Evolutionary conservation across 176 grass and related monocot species (phyloP), one percentile per base, ranked within the genome.

Genomic region (Elaeis guineensis): DNA sequence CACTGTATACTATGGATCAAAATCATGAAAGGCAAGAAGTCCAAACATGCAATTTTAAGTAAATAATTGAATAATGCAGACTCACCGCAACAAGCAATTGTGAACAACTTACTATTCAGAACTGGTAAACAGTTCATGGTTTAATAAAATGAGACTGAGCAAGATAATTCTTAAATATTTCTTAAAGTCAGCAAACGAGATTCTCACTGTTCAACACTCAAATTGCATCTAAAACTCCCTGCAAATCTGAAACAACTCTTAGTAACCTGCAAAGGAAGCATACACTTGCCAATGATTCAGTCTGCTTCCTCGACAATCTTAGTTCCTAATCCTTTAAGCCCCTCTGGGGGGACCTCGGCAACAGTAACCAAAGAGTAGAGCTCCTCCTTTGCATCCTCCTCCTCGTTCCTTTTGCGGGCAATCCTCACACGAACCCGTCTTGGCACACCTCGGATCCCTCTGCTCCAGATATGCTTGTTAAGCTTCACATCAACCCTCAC

Each of bases 381-480:
- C 29, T 93, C 84, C 66, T 93, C 89, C 67, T 88, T 88, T 25
- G 89, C 89, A 25, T 93, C 84, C 70, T 94, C 89, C 63, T 88
- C 89, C 0, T 84, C 84, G 9, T 94, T 88, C 62, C 84, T 88
- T 80, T 66, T 93, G 66, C 89, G 84, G 25, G 89, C 78, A 50
- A 93, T 88, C 63, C 80, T 76, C 70, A 93, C 89, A 0, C 84
- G 89, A 51, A 93, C 80, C 55, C 84, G 79, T 28, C 78, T 69
- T 7, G 84, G 89, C 12, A 94, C 84, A 17, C 89, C 79, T 63
- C 89, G 86, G 66, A 94, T 84, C n/a, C 89, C 89, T 15, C 80
- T 88, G 84, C 89, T 94, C 89, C 89, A 94, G 59, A 94, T 84
- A 57, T 88, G 84, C 75, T 94, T 94, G 84, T 94, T 94, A 54